Conservation (phyloP, 2,329 filamentous ascomycete genomes). For the Phoma sp. region DNA sequence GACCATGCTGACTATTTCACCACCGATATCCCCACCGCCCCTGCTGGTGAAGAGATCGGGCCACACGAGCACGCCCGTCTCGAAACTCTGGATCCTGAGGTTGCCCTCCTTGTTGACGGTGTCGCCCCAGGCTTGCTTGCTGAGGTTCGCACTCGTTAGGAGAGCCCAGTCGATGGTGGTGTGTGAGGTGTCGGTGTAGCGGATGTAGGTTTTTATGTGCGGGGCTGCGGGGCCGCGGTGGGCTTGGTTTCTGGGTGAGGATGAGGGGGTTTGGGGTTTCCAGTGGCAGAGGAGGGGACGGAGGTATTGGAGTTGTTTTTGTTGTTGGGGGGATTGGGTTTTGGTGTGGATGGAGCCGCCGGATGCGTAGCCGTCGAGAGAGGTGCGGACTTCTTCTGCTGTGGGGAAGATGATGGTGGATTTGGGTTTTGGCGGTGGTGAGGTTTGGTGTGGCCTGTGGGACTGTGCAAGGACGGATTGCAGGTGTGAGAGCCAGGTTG, state of each 20-base stretch:
- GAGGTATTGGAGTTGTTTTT: constrained; percentile 76
- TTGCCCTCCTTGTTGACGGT: constrained; percentile 62
- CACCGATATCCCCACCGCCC: constrained; percentile 2
- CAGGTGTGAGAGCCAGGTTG: constrained; percentile 73
- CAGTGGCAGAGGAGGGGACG: constrained; percentile 75
- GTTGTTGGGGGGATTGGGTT: constrained; percentile 70
- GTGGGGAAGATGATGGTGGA: constrained; percentile 84
- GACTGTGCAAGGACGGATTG: constrained; percentile 41
- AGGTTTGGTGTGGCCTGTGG: neutral
- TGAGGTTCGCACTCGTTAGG: constrained; percentile 88
- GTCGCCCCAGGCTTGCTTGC: constrained; percentile 87
- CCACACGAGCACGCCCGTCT: constrained; percentile 84
- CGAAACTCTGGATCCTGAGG: constrained; percentile 77
- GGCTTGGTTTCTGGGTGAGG: constrained; percentile 22
- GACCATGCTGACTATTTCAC: constrained; percentile 61
- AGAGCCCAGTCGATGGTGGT: constrained; percentile 79
- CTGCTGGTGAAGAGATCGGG: constrained; percentile 59
- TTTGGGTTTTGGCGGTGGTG: constrained; percentile 43
- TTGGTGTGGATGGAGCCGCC: constrained; percentile 85
- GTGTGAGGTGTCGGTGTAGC: constrained; percentile 57
- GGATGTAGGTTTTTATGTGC: constrained; percentile 88
- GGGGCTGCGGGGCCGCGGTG: constrained; percentile 69
- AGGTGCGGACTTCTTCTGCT: constrained; percentile 74
- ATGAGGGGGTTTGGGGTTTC: constrained; percentile 51
- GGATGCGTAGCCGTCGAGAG: constrained; percentile 77